Conservation (phyloP, 139 green algal species). For the Monoraphidium neglectum region DNA sequence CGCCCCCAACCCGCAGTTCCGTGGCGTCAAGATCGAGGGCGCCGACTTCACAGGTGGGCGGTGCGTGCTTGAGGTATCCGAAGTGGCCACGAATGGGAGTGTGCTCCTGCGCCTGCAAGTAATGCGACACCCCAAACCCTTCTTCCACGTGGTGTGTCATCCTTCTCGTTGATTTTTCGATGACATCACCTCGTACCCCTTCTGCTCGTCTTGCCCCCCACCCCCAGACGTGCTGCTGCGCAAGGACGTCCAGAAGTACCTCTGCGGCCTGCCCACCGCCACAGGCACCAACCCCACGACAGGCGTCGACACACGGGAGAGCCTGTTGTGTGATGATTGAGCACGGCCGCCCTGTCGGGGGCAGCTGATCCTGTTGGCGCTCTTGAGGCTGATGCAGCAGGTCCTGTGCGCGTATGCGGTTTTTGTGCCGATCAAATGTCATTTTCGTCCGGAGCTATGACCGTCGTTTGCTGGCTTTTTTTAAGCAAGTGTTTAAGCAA, state of each 20-base stretch:
- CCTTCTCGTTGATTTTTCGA: constrained; percentile 58
- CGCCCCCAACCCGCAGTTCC: not conserved
- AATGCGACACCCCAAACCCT: constrained; percentile 42
- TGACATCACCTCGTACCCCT: not conserved
- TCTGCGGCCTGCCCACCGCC: constrained; percentile 83
- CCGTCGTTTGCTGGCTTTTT: too few relatives aligned
- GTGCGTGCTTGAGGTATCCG: too few relatives aligned
- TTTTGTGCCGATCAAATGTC: too few relatives aligned
- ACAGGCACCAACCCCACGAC: constrained; percentile 79
- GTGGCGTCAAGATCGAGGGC: not conserved
- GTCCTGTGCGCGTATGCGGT: too few relatives aligned
- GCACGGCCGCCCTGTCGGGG: too few relatives aligned
- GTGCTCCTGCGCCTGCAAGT: constrained; percentile 1
- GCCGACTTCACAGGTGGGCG: not conserved
- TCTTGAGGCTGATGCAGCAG: too few relatives aligned
- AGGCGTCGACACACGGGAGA: constrained; percentile 76
- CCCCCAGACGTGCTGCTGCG: constrained; percentile 65
- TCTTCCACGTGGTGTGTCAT: constrained; percentile 63
- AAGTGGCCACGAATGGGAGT: too few relatives aligned
- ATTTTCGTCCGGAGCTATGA: too few relatives aligned
- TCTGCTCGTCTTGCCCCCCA: not conserved
- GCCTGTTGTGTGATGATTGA: constrained; percentile 74
- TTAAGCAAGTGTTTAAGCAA: too few relatives aligned
- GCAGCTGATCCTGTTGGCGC: too few relatives aligned
- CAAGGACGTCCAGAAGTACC: constrained; percentile 63